These are phyloP conservation scores for Aspergillus novoparasiticus DNA, from an alignment of 2,329 filamentous ascomycete species.

Conservation along the genomic window DNA sequence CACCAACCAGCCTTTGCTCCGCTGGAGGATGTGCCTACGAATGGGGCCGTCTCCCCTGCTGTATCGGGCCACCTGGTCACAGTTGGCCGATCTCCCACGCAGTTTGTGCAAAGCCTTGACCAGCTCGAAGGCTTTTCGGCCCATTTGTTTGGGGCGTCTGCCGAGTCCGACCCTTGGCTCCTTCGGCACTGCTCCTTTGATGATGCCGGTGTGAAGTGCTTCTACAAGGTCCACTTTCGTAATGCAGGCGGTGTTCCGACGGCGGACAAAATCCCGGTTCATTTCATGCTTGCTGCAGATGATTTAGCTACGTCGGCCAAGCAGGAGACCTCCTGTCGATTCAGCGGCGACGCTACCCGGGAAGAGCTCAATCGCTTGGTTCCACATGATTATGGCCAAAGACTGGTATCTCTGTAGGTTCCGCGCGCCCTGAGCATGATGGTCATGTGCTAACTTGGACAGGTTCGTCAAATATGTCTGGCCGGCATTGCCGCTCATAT, in stretches of 20 bases:
- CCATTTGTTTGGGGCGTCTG: conserved; percentile 27
- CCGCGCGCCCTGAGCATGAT: neutral
- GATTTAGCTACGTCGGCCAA: conserved; percentile 23
- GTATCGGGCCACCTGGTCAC: conserved; percentile 20
- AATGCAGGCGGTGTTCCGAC: conserved; percentile 42
- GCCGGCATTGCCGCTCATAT: conserved; percentile 34
- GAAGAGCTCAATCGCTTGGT: conserved; percentile 26
- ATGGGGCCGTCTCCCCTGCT: conserved; percentile 17
- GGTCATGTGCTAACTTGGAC: conserved; percentile 7
- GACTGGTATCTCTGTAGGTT: conserved; percentile 27
- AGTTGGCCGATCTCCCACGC: conserved; percentile 22
- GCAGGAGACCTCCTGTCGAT: conserved; percentile 21
- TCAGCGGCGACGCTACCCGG: conserved; percentile 10
- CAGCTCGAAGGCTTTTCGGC: conserved; percentile 30
- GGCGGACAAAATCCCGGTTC: conserved; percentile 37
- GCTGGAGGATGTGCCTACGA: conserved; percentile 17
- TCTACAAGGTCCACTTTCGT: conserved; percentile 41
- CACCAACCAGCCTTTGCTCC: conserved; percentile 1
- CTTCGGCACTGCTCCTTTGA: conserved; percentile 41
- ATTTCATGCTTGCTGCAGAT: conserved; percentile 31
- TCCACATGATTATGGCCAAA: conserved; percentile 26
- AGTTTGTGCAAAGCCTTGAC: conserved; percentile 34
- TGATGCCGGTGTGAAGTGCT: conserved; percentile 37
- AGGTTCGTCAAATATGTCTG: conserved; percentile 35
- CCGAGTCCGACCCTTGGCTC: conserved; percentile 40